Percentiles rank a stretch among this genome's conserved stretches.
Evolutionary conservation across 495 filamentous ascomycete species (phyloP).

Genomic region (Thermothielavioides terrestris): DNA sequence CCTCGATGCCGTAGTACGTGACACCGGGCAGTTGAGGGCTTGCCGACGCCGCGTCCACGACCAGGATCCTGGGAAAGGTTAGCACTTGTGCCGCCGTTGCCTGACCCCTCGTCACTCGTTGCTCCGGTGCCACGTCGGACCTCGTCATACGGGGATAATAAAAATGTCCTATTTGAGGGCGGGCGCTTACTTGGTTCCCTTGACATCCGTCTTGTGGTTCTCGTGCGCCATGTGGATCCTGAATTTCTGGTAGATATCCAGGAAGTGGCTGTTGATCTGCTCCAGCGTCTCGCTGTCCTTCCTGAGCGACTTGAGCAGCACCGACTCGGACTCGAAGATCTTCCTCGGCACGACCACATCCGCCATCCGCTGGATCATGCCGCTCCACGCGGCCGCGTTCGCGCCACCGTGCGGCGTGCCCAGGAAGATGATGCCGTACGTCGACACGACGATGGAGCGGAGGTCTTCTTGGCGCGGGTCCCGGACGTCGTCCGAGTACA

Average conservation of each 20-base stretch:
- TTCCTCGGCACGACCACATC: slow-evolving; percentile 59
- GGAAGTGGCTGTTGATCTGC: slow-evolving; percentile 69
- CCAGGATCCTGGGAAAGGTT: slow-evolving; percentile 26
- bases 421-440: slow-evolving; percentile 76
- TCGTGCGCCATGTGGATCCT: slow-evolving; percentile 62
- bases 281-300: slow-evolving; percentile 73
- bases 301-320: slow-evolving; percentile 63
- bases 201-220: slow-evolving; percentile 56
- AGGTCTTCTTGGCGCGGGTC: slow-evolving; percentile 62
- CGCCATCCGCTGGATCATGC: slow-evolving; percentile 64
- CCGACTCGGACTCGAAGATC: slow-evolving; percentile 59
- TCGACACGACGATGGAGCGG: slow-evolving; percentile 72
- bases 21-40: slow-evolving; percentile 67
- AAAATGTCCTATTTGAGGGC: not conserved
- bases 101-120: not conserved
- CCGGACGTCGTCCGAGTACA: slow-evolving; percentile 54
- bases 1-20: slow-evolving; percentile 68
- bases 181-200: slow-evolving; percentile 41
- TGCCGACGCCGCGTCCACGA: slow-evolving; percentile 71
- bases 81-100: not conserved
- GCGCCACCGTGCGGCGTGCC: slow-evolving; percentile 82
- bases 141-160: not conserved
- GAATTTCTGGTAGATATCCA: slow-evolving; percentile 63
- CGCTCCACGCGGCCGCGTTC: slow-evolving; percentile 68
- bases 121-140: not conserved